Conservation (phyloP, 371 early-diverging fungal species). For the Conidiobolus incongruus region DNA sequence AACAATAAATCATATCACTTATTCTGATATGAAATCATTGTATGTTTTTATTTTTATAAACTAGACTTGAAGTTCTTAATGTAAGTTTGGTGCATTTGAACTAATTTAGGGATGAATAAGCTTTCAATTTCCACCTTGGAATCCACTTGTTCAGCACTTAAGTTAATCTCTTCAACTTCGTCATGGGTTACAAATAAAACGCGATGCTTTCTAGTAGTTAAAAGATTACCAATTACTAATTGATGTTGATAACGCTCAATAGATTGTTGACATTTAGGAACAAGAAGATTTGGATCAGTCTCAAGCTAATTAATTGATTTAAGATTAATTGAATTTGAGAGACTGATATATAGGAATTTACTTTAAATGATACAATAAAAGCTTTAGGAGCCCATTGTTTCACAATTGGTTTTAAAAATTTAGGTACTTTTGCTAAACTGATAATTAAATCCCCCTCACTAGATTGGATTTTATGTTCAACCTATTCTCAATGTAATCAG, state of each 20-base stretch:
- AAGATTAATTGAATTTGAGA: neutral
- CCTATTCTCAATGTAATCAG: constrained; percentile 12
- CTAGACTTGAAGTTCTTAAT: constrained; percentile 4
- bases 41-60: too few species aligned
- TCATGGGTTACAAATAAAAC: constrained; percentile 49
- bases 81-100: constrained; percentile 38
- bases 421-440: constrained; percentile 87
- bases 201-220: constrained; percentile 61
- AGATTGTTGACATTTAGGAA: constrained; percentile 58
- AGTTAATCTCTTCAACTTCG: constrained; percentile 26
- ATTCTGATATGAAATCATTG: too few species aligned
- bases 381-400: constrained; percentile 71
- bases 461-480: constrained; percentile 92
- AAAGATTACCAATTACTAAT: constrained; percentile 86
- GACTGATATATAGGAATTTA: constrained; percentile 10
- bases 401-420: constrained; percentile 79
- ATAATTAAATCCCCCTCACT: constrained; percentile 60
- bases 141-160: constrained; percentile 25
- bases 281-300: constrained; percentile 64
- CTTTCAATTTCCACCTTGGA: constrained; percentile 64
- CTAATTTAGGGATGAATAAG: constrained; percentile 53
- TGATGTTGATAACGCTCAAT: constrained; percentile 84
- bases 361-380: constrained; percentile 90
- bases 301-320: constrained; percentile 33
- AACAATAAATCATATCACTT: too few species aligned